Evolutionary conservation across 1,284 basidiomycete genomes (phyloP).

Genomic region (Blastosporella zonata): DNA sequence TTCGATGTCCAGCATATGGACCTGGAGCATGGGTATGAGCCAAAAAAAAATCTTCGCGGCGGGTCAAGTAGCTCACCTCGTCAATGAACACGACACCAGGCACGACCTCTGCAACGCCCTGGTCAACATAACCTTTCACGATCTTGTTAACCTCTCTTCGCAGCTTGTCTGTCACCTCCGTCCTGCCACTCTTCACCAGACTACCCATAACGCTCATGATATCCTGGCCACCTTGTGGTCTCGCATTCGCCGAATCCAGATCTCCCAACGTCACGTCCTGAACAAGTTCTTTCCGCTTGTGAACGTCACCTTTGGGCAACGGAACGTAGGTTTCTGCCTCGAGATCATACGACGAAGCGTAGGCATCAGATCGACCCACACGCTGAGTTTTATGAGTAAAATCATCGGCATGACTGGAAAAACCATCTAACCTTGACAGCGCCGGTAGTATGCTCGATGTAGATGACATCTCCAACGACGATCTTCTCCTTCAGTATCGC

Average conservation of each 20-base stretch:
- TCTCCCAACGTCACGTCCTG: slow-evolving; percentile 98
- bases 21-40: slow-evolving; percentile 44
- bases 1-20: slow-evolving; percentile 99
- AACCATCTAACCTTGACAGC: slow-evolving; percentile 79
- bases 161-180: slow-evolving; percentile 97
- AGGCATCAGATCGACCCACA: slow-evolving; percentile 96
- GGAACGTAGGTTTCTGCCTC: slow-evolving; percentile 99
- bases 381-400: slow-evolving; percentile 46
- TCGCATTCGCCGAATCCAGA: slow-evolving; percentile 94
- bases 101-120: slow-evolving; percentile 96
- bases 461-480: slow-evolving; percentile 95
- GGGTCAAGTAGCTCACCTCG: slow-evolving; percentile 68
- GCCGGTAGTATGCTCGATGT: slow-evolving; percentile 92
- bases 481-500: slow-evolving; percentile 98
- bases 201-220: slow-evolving; percentile 99
- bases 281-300: slow-evolving; percentile 96
- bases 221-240: slow-evolving; percentile 93
- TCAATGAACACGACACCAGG: slow-evolving; percentile 99
- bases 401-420: slow-evolving; percentile 1
- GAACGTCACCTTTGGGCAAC: slow-evolving; percentile 96
- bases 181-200: slow-evolving; percentile 90
- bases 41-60: neutral
- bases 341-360: slow-evolving; percentile 97
- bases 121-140: slow-evolving; percentile 97
- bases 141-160: slow-evolving; percentile 96